Conservation (phyloP, 2,329 filamentous ascomycete species). For the Talaromyces sp. region DNA sequence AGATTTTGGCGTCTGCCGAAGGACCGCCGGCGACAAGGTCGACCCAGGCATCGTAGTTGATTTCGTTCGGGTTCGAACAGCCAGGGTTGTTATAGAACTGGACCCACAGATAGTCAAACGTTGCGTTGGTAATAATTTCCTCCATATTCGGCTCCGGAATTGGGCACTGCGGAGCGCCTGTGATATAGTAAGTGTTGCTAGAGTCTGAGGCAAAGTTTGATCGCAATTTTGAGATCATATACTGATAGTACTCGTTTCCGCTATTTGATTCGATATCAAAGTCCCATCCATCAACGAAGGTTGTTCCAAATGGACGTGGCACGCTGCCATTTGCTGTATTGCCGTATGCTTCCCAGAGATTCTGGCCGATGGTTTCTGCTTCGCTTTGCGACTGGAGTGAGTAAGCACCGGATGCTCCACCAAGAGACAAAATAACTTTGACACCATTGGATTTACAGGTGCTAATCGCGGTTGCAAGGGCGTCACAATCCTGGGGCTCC, state of each 20-base stretch:
- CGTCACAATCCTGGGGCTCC: conserved; percentile 27
- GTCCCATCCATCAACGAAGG: conserved; percentile 50
- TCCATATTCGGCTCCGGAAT: conserved; percentile 45
- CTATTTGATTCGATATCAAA: conserved; percentile 44
- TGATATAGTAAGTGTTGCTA: conserved; percentile 45
- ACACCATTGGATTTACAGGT: conserved; percentile 41
- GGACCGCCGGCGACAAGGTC: conserved; percentile 31
- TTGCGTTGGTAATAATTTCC: conserved; percentile 39
- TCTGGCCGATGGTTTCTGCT: conserved; percentile 37
- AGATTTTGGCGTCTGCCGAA: conserved; percentile 48
- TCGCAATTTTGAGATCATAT: conserved; percentile 46
- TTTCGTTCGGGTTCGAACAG: conserved; percentile 45
- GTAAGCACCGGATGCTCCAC: conserved; percentile 38
- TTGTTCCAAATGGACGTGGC: conserved; percentile 48
- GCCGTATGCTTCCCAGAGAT: conserved; percentile 44
- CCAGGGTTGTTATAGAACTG: conserved; percentile 53
- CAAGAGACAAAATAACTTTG: conserved; percentile 45
- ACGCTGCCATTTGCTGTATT: conserved; percentile 38
- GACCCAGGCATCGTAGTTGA: conserved; percentile 47
- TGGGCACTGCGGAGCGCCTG: conserved; percentile 49
- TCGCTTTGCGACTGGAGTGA: conserved; percentile 31
- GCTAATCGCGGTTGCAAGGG: conserved; percentile 37
- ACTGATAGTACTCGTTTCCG: conserved; percentile 34
- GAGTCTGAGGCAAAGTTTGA: conserved; percentile 33
- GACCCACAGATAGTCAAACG: conserved; percentile 52